phyloP scores from a whole-genome alignment of 345 rosid genomes.

The Citropsis articulata region DNA sequence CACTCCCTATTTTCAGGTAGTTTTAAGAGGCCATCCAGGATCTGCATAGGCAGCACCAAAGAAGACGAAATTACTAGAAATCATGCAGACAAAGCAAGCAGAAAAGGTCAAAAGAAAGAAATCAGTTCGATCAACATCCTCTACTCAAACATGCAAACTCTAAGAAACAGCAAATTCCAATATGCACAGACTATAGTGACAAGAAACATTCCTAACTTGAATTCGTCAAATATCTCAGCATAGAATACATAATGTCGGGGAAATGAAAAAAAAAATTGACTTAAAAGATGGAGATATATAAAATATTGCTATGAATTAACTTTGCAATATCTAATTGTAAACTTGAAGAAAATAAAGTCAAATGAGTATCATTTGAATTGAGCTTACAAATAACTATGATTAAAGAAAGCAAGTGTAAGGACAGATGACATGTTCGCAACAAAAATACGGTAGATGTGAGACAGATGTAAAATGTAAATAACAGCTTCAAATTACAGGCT shows the following conservation, averaged over 20 bases:
- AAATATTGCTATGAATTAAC: not conserved
- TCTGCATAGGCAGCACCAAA: conserved; percentile 38
- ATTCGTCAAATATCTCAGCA: not conserved
- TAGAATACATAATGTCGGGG: not conserved
- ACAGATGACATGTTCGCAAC: not conserved
- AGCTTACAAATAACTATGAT: not conserved
- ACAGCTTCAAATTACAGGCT: not conserved
- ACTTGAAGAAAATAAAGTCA: not conserved
- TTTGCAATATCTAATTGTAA: not conserved
- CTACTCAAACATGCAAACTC: not conserved
- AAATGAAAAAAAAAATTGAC: not conserved
- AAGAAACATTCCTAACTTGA: not conserved
- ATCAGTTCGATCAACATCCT: not conserved
- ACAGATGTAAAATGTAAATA: not conserved
- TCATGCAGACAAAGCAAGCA: not conserved
- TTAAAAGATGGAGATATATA: not conserved
- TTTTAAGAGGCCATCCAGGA: conserved; percentile 83
- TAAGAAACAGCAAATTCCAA: not conserved
- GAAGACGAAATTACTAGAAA: not conserved
- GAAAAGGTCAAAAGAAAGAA: not conserved
- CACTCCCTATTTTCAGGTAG: conserved; percentile 86
- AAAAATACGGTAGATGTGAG: not conserved
- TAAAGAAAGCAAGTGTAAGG: not conserved
- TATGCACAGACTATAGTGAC: not conserved
- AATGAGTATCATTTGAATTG: not conserved